phyloP scores from a whole-genome alignment of 495 filamentous ascomycete genomes.

The Parathielavia hyrcaniae region DNA sequence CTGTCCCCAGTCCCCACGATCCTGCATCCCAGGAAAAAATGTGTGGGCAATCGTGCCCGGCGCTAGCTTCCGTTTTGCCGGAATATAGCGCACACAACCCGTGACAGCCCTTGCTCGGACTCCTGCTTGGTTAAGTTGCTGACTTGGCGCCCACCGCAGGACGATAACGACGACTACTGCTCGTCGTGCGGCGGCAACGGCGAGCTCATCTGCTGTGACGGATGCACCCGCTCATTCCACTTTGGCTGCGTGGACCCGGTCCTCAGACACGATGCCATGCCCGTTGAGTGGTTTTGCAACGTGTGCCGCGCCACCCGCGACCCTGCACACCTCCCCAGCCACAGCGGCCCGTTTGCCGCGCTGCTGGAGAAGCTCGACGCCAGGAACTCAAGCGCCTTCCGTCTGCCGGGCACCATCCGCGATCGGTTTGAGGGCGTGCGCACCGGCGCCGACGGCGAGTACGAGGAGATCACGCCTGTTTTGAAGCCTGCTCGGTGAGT shows the following conservation, averaged over 20 bases:
- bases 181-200: constrained; percentile 73
- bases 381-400: constrained; percentile 65
- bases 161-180: constrained; percentile 87
- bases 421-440: constrained; percentile 68
- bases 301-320: constrained; percentile 49
- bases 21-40: constrained; percentile 7
- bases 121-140: constrained; percentile 22
- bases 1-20: background rate
- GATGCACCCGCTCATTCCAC: constrained; percentile 80
- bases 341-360: constrained; percentile 49
- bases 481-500: constrained; percentile 38
- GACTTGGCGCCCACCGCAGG: constrained; percentile 34
- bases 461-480: constrained; percentile 52
- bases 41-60: constrained; percentile 3
- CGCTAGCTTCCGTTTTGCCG: constrained; percentile 27
- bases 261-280: constrained; percentile 55
- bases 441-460: constrained; percentile 70
- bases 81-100: constrained; percentile 31
- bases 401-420: constrained; percentile 59
- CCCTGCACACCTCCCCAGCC: constrained; percentile 33
- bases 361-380: constrained; percentile 55
- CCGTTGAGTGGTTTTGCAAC: constrained; percentile 80
- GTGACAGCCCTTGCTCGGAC: constrained; percentile 1
- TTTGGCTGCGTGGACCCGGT: constrained; percentile 79
- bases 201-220: constrained; percentile 86